Evolutionary conservation across 164 flowering plant species (phyloP).

Genomic region (Akebia trifoliata): DNA sequence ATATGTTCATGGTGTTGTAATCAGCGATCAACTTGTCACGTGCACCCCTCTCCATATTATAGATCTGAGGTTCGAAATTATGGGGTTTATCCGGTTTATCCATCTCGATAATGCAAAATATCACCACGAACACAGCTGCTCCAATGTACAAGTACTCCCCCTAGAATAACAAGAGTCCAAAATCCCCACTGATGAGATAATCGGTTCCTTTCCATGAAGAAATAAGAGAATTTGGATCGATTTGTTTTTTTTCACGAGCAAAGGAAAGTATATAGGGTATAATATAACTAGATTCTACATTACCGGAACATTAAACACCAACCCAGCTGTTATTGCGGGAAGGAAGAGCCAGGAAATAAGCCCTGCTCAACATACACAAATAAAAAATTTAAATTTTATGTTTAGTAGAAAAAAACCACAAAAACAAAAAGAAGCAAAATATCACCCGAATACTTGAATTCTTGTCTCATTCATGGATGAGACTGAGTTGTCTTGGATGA

Average conservation of each 20-base stretch:
- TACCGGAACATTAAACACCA: slow-evolving; percentile 74
- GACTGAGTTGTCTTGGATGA: no score
- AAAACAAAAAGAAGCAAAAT: neutral
- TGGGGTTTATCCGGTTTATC: slow-evolving; percentile 86
- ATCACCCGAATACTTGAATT: neutral
- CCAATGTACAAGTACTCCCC: slow-evolving; percentile 86
- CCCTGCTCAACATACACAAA: slow-evolving; percentile 37
- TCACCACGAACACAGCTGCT: slow-evolving; percentile 64
- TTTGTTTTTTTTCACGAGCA: neutral
- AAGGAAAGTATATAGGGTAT: neutral
- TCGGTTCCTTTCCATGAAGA: slow-evolving; percentile 1
- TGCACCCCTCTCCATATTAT: slow-evolving; percentile 92
- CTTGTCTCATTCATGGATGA: no score
- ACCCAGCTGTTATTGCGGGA: slow-evolving; percentile 68
- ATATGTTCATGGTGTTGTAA: slow-evolving; percentile 86
- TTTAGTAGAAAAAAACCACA: neutral
- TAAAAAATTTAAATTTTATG: no score
- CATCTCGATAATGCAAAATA: slow-evolving; percentile 88
- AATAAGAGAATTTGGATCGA: neutral
- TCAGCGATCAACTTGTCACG: slow-evolving; percentile 85
- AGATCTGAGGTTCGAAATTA: slow-evolving; percentile 89
- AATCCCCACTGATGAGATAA: slow-evolving; percentile 4
- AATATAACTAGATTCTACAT: neutral
- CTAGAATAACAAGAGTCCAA: slow-evolving; percentile 24
- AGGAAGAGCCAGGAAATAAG: slow-evolving; percentile 83